phyloP scores from a whole-genome alignment of 768 basidiomycete genomes.

The Daedaleopsis nitida region DNA sequence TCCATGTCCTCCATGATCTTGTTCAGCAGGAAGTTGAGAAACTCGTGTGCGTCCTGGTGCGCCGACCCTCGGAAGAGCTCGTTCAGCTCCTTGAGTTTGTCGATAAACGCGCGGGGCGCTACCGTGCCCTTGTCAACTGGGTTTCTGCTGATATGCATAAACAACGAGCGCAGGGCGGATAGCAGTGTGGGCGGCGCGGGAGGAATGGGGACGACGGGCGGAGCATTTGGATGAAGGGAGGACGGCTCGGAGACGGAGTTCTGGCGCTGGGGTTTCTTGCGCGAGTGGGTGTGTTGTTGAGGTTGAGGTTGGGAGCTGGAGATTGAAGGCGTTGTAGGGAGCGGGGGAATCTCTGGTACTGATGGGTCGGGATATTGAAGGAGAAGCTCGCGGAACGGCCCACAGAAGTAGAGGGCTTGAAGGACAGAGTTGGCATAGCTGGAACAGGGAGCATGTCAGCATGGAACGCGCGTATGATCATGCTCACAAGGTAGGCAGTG shows the following conservation, averaged over 20 bases:
- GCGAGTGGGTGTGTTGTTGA: constrained; percentile 38
- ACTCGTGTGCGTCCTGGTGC: constrained; percentile 99
- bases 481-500: neutral
- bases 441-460: constrained; percentile 12
- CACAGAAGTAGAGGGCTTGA: constrained; percentile 94
- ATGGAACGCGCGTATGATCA: neutral
- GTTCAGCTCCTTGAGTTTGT: constrained; percentile 91
- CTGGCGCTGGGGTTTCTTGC: constrained; percentile 63
- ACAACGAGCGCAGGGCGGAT: constrained; percentile 92
- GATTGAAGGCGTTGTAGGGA: constrained; percentile 27
- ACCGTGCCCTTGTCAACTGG: constrained; percentile 82
- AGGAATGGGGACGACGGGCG: constrained; percentile 50
- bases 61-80: constrained; percentile 87
- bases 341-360: constrained; percentile 38
- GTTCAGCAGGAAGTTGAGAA: constrained; percentile 92
- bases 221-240: constrained; percentile 20
- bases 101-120: constrained; percentile 88
- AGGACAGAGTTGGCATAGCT: constrained; percentile 99
- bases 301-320: constrained; percentile 33
- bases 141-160: constrained; percentile 77
- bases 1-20: constrained; percentile 93
- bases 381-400: constrained; percentile 89
- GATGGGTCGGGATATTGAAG: constrained; percentile 65
- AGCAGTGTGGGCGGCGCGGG: constrained; percentile 75
- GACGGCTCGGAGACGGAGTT: constrained; percentile 35